Conservation (phyloP, 495 filamentous ascomycete species). For the Baudoinia panamericana region DNA sequence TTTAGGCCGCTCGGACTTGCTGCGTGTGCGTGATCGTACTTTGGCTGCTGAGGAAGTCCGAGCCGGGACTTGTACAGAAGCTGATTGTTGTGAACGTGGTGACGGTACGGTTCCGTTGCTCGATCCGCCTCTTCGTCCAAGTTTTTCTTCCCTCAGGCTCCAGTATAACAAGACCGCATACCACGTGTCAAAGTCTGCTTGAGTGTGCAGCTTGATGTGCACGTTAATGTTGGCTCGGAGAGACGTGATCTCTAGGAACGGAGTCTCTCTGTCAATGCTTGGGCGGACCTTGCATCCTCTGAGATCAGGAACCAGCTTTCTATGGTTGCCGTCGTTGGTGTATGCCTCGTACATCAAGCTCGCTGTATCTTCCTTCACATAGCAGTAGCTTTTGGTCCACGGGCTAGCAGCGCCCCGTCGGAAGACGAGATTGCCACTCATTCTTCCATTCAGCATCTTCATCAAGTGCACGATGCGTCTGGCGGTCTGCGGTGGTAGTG, state of each 20-base stretch:
- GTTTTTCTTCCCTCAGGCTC: conserved; percentile 63
- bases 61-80: conserved; percentile 5
- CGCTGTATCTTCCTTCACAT: conserved; percentile 53
- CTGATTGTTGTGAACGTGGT: too few relatives aligned
- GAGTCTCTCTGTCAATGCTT: conserved; percentile 46
- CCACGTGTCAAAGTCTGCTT: conserved; percentile 78
- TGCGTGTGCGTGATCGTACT: too few relatives aligned
- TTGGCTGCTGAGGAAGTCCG: conserved; percentile 14
- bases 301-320: conserved; percentile 63
- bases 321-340: conserved; percentile 42
- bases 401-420: conserved; percentile 38
- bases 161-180: conserved; percentile 85
- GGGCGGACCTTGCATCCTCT: conserved; percentile 67
- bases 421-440: conserved; percentile 58
- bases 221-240: conserved; percentile 56
- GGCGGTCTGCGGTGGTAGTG: conserved; percentile 47
- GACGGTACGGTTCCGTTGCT: not conserved
- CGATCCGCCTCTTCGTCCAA: not conserved
- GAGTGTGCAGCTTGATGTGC: conserved; percentile 57
- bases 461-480: conserved; percentile 54
- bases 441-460: conserved; percentile 53
- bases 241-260: conserved; percentile 70
- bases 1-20: conserved; percentile 35
- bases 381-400: conserved; percentile 51
- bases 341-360: conserved; percentile 51